Base-by-base conservation (phyloP, 345 rosid species). In the Hibiscus syriacus region DNA sequence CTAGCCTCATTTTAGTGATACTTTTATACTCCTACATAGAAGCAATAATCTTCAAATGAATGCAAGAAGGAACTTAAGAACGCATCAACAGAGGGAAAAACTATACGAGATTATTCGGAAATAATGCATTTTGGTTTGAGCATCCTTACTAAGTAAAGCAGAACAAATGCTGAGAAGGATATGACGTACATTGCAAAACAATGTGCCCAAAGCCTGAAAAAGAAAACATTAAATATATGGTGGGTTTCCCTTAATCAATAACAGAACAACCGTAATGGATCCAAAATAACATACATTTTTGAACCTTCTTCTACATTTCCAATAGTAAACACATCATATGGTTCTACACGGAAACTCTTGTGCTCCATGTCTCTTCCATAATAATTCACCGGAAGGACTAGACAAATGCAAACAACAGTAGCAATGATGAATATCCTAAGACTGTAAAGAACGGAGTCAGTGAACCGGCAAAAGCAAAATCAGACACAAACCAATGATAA, bases 141-240 rank as follows among this genome's bases (percentile, higher is more conserved):
- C 16, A 67, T 75, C 72, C 97, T 89, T 83, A 94, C 99, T 74
- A 82, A 78, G 81, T 94, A 91, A 55, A 94, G 95, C 46, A 94
- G 96, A 74, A 74, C 76, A 72, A 92, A 91, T 50, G 96, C 84
- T 3, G 92, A 72, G 66, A 73, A 61, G 70, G 98, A 53, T 76
- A 91, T 89, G 73, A 89, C 54, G 70, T 94, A 94, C 70, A 94
- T 78, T 43, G 92, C 82, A 72, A 91, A 64, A 83, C 96, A 87
- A 77, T 91, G 99, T 22, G 79, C 82, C 99, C 97, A 89, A 52
- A 94, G 85, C 99, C 99, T 91, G 89, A n/a, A 36, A 39, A 1
- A 38, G 10, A 38, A 38, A 57, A 56, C 1, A 9, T 17, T n/a
- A 16, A 75, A 72, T 67, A 12, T 63, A 38, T 20, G 14, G 49